These are phyloP conservation scores for Fomitiporia mediterranea DNA, from an alignment of 1,284 basidiomycete species.

Conservation along the genomic window DNA sequence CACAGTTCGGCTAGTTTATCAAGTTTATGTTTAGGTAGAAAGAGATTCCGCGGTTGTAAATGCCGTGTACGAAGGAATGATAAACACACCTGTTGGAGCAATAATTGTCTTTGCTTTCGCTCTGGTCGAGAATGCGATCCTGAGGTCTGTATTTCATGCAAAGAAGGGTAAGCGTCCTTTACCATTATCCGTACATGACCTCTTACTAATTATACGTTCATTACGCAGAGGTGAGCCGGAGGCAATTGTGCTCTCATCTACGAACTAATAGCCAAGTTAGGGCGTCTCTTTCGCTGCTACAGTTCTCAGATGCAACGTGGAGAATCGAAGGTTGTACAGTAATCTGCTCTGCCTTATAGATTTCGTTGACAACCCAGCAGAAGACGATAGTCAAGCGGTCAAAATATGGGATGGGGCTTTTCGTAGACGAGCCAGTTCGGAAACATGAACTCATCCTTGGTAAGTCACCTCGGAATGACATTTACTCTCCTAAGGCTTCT, in stretches of 20 bases:
- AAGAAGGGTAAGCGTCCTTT: constrained; percentile 32
- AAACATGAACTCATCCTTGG: constrained; percentile 44
- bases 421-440: constrained; percentile 32
- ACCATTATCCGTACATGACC: background rate
- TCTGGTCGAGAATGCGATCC: constrained; percentile 41
- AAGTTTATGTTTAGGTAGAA: constrained; percentile 28
- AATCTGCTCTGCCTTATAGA: constrained; percentile 5
- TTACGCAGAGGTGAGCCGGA: constrained; percentile 13
- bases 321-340: constrained; percentile 33
- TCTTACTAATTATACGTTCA: constrained; percentile 14
- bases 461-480: constrained; percentile 24
- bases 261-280: constrained; percentile 20
- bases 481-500: background rate
- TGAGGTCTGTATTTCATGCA: constrained; percentile 30
- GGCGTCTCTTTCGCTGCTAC: constrained; percentile 32
- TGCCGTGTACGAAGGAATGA: constrained; percentile 28
- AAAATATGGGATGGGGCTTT: constrained; percentile 40
- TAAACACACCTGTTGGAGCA: constrained; percentile 27
- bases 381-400: constrained; percentile 35
- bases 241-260: too few species aligned
- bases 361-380: background rate
- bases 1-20: constrained; percentile 1
- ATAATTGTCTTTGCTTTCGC: constrained; percentile 41
- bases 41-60: constrained; percentile 38
- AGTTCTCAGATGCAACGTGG: constrained; percentile 43